Evolutionary conservation across 805 yeast genomes (phyloP), one percentile per base, ranked within the genome.

Genomic region (Saturnispora bothae): DNA sequence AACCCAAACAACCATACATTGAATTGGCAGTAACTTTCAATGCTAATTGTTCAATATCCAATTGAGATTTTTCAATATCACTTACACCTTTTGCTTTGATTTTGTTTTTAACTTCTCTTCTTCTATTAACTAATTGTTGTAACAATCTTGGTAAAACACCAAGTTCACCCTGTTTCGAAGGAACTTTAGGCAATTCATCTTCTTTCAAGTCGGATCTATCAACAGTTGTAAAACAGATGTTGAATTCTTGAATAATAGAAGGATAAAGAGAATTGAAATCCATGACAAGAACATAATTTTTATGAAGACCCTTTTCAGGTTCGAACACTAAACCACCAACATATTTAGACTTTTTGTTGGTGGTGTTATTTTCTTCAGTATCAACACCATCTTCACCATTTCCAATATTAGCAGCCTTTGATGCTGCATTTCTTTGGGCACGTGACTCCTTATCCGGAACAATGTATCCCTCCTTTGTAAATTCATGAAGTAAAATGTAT

Each of bases 1-100:
- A 88, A 48, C 98, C 98, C 50, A 92, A 70, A 71, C 97, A 92
- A 54, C 98, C 98, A 63, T 92, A 92, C 96, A 92, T 89, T n/a
- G 98, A 92, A 61, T 92, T 92, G 21, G 98, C 98, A 2, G 98
- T 94, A 55, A 92, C 68, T 57, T 92, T 92, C 56, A 92, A 71
- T 0, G 98, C 97, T 57, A 82, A 94, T 60, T 92, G 98, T 53
- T 88, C 84, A 53, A 88, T 86, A 57, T 92, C 97, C 66, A 81
- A 85, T 53, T 89, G 96, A 0, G 83, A 80, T 40, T 61, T 73
- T 54, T 83, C 86, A 38, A 66, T 61, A 0, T 76, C 65, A 0
- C 78, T 67, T 17, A 78, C 73, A 31, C 71, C 68, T 25, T 88
- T 79, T 47, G 76, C 78, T 50, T 85, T 86, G 69, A 92, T 70